Conservation (phyloP, 805 yeast genomes). For the Ogataea chonburiensis region DNA sequence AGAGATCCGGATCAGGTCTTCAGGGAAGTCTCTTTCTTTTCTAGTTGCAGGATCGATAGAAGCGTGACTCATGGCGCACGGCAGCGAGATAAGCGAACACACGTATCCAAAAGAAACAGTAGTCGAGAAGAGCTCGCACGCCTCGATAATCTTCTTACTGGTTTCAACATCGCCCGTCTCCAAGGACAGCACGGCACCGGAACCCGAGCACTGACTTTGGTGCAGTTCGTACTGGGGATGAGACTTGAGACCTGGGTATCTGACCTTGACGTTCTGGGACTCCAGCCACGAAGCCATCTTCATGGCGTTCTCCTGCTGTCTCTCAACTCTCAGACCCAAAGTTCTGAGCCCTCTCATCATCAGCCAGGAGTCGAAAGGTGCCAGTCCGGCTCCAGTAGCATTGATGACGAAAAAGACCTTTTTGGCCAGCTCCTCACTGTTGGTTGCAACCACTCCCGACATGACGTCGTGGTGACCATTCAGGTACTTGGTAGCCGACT, state of each 20-base stretch:
- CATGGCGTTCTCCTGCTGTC: constrained; percentile 81
- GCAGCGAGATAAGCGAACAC: constrained; percentile 87
- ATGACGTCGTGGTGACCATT: constrained; percentile 95
- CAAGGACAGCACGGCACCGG: constrained; percentile 86
- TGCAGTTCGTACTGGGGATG: constrained; percentile 85
- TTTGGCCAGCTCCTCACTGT: constrained; percentile 62
- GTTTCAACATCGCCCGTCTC: constrained; percentile 76
- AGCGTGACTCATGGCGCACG: constrained; percentile 97
- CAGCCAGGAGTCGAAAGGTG: constrained; percentile 93
- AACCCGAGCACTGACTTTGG: constrained; percentile 71
- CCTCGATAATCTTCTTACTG: constrained; percentile 72
- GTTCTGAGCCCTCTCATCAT: constrained; percentile 87
- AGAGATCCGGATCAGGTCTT: constrained; percentile 85
- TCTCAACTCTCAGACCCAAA: constrained; percentile 78
- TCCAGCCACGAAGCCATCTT: constrained; percentile 74
- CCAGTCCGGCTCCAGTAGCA: constrained; percentile 86
- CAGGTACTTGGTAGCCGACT: constrained; percentile 87
- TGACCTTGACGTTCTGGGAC: constrained; percentile 65
- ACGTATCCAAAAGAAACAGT: constrained; percentile 95
- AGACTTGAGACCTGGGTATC: constrained; percentile 80
- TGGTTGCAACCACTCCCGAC: constrained; percentile 89
- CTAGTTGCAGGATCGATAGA: constrained; percentile 86
- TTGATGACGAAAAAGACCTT: constrained; percentile 74
- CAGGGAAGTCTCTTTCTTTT: constrained; percentile 86
- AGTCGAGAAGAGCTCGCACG: constrained; percentile 75